phyloP scores from a whole-genome alignment of 2,329 filamentous ascomycete species.

The Sporothrix luriei region DNA sequence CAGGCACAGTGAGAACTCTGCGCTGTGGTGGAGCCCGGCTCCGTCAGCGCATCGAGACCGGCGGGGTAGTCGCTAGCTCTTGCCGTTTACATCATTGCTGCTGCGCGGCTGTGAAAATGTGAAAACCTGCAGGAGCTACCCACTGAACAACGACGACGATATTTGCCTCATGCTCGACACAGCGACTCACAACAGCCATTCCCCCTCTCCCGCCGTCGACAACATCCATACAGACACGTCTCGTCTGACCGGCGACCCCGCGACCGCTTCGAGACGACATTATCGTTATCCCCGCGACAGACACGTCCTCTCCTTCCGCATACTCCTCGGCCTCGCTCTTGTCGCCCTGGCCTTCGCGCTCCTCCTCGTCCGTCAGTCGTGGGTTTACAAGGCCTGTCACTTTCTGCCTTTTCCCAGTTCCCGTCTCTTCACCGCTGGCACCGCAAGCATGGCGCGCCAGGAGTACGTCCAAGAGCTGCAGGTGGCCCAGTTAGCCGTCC shows the following conservation, averaged over 20 bases:
- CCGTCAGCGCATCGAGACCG: slow-evolving; percentile 13
- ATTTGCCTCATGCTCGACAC: slow-evolving; percentile 22
- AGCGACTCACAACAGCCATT: not conserved
- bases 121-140: slow-evolving; percentile 27
- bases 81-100: slow-evolving; percentile 23
- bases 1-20: slow-evolving; percentile 15
- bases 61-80: slow-evolving; percentile 22
- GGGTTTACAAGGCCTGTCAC: slow-evolving; percentile 29
- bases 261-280: not conserved
- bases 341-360: slow-evolving; percentile 37
- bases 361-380: slow-evolving; percentile 33
- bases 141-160: not conserved
- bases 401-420: slow-evolving; percentile 32
- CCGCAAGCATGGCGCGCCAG: slow-evolving; percentile 53
- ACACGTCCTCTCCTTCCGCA: not conserved
- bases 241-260: not conserved
- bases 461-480: slow-evolving; percentile 75
- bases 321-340: slow-evolving; percentile 20
- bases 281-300: slow-evolving; percentile 15
- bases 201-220: slow-evolving; percentile 2
- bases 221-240: not conserved
- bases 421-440: not conserved
- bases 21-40: slow-evolving; percentile 14
- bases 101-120: slow-evolving; percentile 3
- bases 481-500: slow-evolving; percentile 84